These are phyloP conservation scores for Microbotryum saponariae DNA, from an alignment of 1,284 basidiomycete genomes.

Conservation along the genomic window DNA sequence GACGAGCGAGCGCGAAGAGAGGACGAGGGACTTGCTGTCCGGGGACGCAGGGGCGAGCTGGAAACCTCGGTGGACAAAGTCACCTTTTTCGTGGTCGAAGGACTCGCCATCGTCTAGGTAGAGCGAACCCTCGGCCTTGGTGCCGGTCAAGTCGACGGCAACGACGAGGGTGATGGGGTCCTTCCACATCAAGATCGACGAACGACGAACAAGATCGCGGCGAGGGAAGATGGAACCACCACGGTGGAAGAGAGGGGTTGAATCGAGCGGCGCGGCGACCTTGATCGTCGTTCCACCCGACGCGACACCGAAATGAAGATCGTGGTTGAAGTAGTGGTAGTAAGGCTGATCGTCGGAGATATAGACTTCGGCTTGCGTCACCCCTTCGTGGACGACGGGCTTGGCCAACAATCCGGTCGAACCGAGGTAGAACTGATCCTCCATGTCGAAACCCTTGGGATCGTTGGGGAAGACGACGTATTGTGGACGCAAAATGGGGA, in stretches of 20 bases:
- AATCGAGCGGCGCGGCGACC: conserved; percentile 66
- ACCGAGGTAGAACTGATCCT: conserved; percentile 92
- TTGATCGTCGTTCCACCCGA: conserved; percentile 57
- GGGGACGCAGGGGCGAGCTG: conserved; percentile 44
- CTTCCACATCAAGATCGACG: conserved; percentile 76
- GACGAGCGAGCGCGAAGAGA: conserved; percentile 52
- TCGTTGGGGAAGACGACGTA: conserved; percentile 89
- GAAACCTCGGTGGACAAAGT: conserved; percentile 75
- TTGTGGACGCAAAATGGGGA: conserved; percentile 80
- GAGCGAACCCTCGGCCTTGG: conserved; percentile 65
- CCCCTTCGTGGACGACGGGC: conserved; percentile 73
- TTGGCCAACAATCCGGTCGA: conserved; percentile 83
- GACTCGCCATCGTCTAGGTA: conserved; percentile 94
- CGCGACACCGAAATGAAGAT: conserved; percentile 57
- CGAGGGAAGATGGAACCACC: conserved; percentile 87
- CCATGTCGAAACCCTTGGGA: conserved; percentile 70
- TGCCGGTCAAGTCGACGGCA: conserved; percentile 60
- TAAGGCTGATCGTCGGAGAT: conserved; percentile 86
- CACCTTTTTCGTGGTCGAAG: conserved; percentile 66
- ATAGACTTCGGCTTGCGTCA: conserved; percentile 66
- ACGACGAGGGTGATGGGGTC: conserved; percentile 92
- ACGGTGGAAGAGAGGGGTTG: conserved; percentile 76
- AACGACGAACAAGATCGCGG: conserved; percentile 75
- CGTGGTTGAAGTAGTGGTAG: conserved; percentile 81
- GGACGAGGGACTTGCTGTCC: conserved; percentile 46